Evolutionary conservation across 179 eudicot species (phyloP), one percentile per base, ranked within the genome.

Genomic region (Beta lomatogona): DNA sequence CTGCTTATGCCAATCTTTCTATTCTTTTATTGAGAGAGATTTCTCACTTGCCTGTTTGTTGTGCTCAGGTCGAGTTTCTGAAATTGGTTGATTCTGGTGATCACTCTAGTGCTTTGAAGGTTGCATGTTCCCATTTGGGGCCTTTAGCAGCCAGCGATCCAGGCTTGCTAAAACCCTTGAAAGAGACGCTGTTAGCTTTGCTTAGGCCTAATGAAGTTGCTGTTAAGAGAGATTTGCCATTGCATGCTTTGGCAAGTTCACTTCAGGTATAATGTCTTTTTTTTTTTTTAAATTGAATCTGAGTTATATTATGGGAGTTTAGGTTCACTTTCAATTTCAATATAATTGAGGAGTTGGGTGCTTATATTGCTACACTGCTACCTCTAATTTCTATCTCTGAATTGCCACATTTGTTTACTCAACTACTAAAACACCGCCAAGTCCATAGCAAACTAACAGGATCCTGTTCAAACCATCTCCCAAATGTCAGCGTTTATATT

Each of bases 51-150:
- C 66, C 58, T 60, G 44, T 57, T 66, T 82, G n/a, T 75, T 82
- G 86, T 68, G 65, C 83, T 52, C 87, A 96, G 99, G 91, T 96
- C 85, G 99, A 96, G 86, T 96, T 96, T 87, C 78, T 96, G 84
- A 96, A 92, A 91, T 88, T 96, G 83, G 96, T 94, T 69, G 86
- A 85, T 55, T 83, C 88, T 21, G 99, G 98, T 70, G 94, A 96
- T 85, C 76, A 86, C 82, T 75, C 97, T 64, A 76, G 89, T 75
- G 98, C 99, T 61, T 84, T 96, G 77, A 91, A 85, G 86, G 91
- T 96, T 84, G 99, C 99, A 60, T 89, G 89, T 76, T 86, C 97
- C 44, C 87, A 89, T 87, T 88, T 96, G 75, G 99, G 99, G 61
- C 97, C 97, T 76, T 87, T 96, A 84, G 99, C 94, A 76, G 85